Evolutionary conservation across 192 early-diverging fungal species (phyloP).

Genomic region (Globomyces pollinis-pini): DNA sequence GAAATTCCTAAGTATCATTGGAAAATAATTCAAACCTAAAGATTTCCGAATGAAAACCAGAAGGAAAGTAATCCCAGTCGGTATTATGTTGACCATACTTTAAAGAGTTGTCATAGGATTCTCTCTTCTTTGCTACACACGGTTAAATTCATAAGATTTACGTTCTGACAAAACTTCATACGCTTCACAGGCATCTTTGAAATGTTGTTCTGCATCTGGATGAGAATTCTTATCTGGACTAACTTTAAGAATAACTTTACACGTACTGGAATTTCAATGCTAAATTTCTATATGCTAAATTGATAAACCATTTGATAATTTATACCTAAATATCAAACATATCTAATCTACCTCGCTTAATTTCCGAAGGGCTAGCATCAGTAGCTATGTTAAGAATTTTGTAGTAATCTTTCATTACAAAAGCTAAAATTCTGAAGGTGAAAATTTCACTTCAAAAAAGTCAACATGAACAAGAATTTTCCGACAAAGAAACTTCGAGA

Average conservation of each 20-base stretch:
- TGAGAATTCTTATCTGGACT: neutral
- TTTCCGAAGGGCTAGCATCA: neutral
- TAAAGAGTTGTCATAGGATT: neutral
- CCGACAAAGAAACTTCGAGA: neutral
- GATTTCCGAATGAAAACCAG: too few relatives aligned
- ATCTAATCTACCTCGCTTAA: too few relatives aligned
- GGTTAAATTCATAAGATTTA: too few relatives aligned
- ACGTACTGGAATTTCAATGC: too few relatives aligned
- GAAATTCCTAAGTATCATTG: too few relatives aligned
- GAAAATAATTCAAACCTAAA: neutral
- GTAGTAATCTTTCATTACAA: conserved; percentile 1
- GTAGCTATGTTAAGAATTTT: neutral
- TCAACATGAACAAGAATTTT: neutral
- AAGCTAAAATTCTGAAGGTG: neutral
- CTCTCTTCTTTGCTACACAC: neutral
- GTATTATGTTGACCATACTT: too few relatives aligned
- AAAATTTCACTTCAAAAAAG: conserved; percentile 1
- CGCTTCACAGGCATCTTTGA: neutral
- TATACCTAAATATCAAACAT: too few relatives aligned
- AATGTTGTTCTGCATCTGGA: neutral
- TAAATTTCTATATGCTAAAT: neutral
- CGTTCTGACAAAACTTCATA: neutral
- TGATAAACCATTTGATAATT: too few relatives aligned
- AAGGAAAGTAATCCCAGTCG: too few relatives aligned
- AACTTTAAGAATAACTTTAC: too few relatives aligned